phyloP scores from a whole-genome alignment of 257 asterid species.

The Lycium barbarum region DNA sequence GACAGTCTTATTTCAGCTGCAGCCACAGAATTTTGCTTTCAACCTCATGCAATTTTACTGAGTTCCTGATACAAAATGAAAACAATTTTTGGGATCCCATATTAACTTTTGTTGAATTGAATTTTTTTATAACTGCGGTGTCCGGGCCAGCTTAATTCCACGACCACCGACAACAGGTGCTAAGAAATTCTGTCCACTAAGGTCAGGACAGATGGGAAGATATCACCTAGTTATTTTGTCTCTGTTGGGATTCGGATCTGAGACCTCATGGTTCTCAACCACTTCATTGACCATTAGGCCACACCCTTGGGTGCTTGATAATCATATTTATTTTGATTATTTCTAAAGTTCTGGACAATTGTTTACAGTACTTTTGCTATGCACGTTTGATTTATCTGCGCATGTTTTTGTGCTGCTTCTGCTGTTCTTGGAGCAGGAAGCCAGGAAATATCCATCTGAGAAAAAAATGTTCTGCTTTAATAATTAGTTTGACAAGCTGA shows the following conservation, averaged over 20 bases:
- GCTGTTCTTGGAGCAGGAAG: not conserved
- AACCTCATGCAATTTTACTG: not conserved
- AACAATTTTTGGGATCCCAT: not conserved
- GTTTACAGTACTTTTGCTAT: not conserved
- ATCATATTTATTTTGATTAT: not conserved
- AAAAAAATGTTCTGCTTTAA: not conserved
- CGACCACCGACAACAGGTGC: too few species aligned
- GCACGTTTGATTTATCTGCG: not conserved
- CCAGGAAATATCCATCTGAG: not conserved
- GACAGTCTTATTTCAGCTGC: not conserved
- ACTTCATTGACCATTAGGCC: too few species aligned
- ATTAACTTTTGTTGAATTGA: not conserved
- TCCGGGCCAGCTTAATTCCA: too few species aligned
- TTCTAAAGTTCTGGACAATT: not conserved
- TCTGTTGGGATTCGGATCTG: too few species aligned
- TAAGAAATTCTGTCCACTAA: too few species aligned
- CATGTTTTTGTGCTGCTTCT: conserved; percentile 1
- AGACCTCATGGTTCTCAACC: too few species aligned
- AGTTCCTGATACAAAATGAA: not conserved
- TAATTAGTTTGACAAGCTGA: not conserved
- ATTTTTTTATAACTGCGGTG: not conserved
- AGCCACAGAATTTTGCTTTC: not conserved
- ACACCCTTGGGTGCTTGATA: not conserved
- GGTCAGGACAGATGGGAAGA: too few species aligned
- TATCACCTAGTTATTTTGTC: too few species aligned